Evolutionary conservation across 495 filamentous ascomycete species (phyloP), one percentile per base, ranked within the genome.

Genomic region (Thermothielavioides terrestris): DNA sequence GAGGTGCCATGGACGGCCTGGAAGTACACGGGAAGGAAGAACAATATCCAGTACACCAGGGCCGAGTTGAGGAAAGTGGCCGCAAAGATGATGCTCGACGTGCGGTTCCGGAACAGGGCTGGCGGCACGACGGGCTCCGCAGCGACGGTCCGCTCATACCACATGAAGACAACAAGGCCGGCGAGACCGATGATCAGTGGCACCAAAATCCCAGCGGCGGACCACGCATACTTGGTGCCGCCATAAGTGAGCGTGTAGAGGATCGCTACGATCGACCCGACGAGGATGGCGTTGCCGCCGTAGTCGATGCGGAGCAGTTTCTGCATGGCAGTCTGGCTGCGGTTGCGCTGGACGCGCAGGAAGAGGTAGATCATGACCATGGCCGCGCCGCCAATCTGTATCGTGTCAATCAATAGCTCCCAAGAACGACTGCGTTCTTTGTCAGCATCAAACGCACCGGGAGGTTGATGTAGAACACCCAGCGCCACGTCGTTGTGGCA

Each of bases 1-100:
- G 62, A 61, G 3, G 50, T 42, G 5, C 55, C 51, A 4, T 60
- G 64, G 3, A 77, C 68, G 2, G 60, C 59, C 36, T 76, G 72
- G 61, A 77, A 77, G 54, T 75, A 78, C 11, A 77, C 52, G 1
- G 74, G 68, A 1, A 78, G 41, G 55, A 76, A 75, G 54, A 66
- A 75, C 18, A 63, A 48, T n/a, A 59, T 44, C 68, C 67, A 74
- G 36, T 61, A 57, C 7, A 48, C 42, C n/a, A 58, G 23, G 18
- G 55, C 17, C 3, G 52, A 46, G 42, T 59, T 43, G 17, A 67
- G 34, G 38, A 65, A 65, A 0, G 58, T 62, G 35, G 39, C 17
- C 30, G 44, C 39, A 36, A 59, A 57, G 17, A 52, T 31, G 49
- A 53, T 53, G 34, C 44, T 43, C 2, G 62, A 54, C 7, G 64